Conservation (phyloP, 208 protist species). For the Leishmania amazonensis region DNA sequence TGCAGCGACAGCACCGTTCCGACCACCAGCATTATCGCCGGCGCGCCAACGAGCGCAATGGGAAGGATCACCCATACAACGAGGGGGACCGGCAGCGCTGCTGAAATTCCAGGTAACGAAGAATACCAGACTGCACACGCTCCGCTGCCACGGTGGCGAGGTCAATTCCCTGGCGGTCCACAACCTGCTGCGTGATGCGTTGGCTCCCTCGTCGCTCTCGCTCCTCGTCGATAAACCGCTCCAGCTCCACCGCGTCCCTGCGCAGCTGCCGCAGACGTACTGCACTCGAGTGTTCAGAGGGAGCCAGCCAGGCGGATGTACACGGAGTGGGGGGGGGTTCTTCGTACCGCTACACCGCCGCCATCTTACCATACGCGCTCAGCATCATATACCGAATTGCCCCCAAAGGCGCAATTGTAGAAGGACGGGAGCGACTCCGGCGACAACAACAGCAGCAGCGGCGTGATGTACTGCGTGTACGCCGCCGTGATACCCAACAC, state of each 20-base stretch:
- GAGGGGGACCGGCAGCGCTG: constrained; percentile 19
- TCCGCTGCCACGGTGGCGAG: constrained; percentile 48
- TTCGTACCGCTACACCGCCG: constrained; percentile 39
- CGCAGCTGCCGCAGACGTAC: constrained; percentile 37
- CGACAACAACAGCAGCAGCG: constrained; percentile 47
- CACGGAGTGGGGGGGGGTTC: constrained; percentile 26
- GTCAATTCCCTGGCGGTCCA: constrained; percentile 50
- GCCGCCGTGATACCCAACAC: constrained; percentile 67
- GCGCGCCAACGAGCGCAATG: constrained; percentile 46
- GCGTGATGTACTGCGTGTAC: constrained; percentile 75
- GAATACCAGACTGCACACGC: constrained; percentile 37
- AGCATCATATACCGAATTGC: constrained; percentile 38
- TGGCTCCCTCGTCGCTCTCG: constrained; percentile 13
- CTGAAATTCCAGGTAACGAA: constrained; percentile 30
- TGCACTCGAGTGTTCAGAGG: constrained; percentile 65
- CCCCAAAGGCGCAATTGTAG: constrained; percentile 39
- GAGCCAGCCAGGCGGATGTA: constrained; percentile 58
- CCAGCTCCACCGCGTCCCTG: constrained; percentile 27
- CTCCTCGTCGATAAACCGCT: constrained; percentile 24
- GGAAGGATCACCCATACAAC: constrained; percentile 39
- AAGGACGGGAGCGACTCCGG: constrained; percentile 49
- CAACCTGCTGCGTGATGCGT: constrained; percentile 40
- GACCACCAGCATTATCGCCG: constrained; percentile 45
- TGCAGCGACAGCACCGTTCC: constrained; percentile 53
- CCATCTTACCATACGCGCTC: constrained; percentile 20